Percentiles rank a stretch among this genome's conserved stretches.
These are phyloP conservation scores for Fistulinella cinereoalba DNA, from an alignment of 1,284 basidiomycete species.

Conservation along the genomic window DNA sequence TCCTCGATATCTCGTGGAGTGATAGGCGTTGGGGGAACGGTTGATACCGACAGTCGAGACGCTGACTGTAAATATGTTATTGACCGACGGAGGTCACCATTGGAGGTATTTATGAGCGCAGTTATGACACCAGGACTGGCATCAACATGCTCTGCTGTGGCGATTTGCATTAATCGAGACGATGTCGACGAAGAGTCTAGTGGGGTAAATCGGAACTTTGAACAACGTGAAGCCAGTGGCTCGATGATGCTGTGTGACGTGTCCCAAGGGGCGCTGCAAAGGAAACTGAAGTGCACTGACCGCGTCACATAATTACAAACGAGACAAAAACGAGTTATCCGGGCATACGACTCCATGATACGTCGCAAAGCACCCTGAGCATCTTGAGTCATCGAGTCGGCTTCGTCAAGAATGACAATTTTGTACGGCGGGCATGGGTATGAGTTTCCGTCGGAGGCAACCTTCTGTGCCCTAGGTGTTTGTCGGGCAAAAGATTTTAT, in stretches of 20 bases:
- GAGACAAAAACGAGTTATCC: conserved; percentile 96
- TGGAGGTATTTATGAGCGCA: conserved; percentile 76
- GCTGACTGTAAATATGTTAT: conserved; percentile 99
- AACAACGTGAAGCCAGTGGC: conserved; percentile 97
- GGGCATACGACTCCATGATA: conserved; percentile 98
- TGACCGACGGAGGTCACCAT: conserved; percentile 94
- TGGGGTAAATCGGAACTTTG: conserved; percentile 97
- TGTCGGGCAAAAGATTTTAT: conserved; percentile 98
- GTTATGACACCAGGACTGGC: conserved; percentile 57
- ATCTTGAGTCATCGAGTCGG: conserved; percentile 99
- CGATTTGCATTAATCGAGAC: conserved; percentile 79
- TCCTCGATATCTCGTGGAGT: conserved; percentile 83
- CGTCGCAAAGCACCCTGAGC: conserved; percentile 93
- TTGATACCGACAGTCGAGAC: conserved; percentile 76
- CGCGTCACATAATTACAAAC: conserved; percentile 99
- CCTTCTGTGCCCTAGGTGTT: conserved; percentile 78
- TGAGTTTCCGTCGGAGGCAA: conserved; percentile 74
- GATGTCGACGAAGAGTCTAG: conserved; percentile 79
- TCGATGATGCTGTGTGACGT: conserved; percentile 83
- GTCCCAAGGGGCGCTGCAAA: conserved; percentile 11
- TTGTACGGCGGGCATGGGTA: conserved; percentile 99
- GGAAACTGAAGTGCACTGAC: conserved; percentile 42
- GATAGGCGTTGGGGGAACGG: conserved; percentile 68
- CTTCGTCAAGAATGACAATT: conserved; percentile 98
- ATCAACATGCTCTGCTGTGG: conserved; percentile 55